A percentile compares a stretch with the other conserved stretches of the same genome.
Evolutionary conservation across 2,329 filamentous ascomycete genomes (phyloP).

Genomic region (Onygenales sp.): DNA sequence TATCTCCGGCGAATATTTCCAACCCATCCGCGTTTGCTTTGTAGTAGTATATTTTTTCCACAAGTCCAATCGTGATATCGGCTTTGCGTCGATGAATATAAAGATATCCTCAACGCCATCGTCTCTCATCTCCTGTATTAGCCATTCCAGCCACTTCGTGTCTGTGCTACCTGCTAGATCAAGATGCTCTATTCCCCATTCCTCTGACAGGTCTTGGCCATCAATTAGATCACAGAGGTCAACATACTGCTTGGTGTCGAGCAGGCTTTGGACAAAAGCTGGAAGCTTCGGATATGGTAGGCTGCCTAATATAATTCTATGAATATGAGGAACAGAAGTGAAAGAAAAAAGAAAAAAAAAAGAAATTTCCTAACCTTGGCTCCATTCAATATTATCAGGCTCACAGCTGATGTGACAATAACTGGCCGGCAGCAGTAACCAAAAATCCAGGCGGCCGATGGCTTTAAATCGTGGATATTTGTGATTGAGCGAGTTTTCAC

Average conservation of each 20-base stretch:
- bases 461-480: constrained; percentile 1
- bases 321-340: background rate
- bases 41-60: background rate
- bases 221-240: constrained; percentile 16
- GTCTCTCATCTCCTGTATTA: background rate
- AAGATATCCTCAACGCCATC: background rate
- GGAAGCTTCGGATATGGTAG: constrained; percentile 15
- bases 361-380: background rate
- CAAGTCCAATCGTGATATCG: background rate
- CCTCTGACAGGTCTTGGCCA: constrained; percentile 13
- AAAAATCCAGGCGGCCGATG: background rate
- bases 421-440: background rate
- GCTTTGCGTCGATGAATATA: background rate
- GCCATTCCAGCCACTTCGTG: constrained; percentile 6
- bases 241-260: constrained; percentile 11
- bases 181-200: constrained; percentile 14
- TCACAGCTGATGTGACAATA: background rate
- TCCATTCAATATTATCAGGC: background rate
- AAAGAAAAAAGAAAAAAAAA: background rate
- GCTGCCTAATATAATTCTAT: background rate
- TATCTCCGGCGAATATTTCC: background rate
- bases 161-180: constrained; percentile 8
- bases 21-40: background rate
- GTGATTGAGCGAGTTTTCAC: background rate
- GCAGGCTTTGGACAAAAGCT: constrained; percentile 15